Conservation (phyloP, 176 grass and related monocot species). For the Musa schizocarpa region DNA sequence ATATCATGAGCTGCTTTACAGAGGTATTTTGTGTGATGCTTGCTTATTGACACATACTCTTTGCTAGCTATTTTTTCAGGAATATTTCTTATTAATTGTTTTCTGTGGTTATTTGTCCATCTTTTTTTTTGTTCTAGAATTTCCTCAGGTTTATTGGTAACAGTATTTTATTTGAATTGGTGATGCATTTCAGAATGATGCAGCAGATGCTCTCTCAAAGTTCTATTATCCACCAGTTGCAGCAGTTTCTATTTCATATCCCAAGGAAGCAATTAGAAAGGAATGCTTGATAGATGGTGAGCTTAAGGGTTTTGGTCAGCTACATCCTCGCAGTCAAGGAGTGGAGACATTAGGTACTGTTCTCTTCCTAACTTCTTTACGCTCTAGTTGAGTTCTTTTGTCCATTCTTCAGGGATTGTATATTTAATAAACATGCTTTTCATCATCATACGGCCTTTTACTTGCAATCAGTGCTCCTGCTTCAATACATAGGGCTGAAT, state of each 20-base stretch:
- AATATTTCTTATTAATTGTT: background rate
- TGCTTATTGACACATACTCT: background rate
- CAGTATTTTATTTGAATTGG: background rate
- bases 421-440: too few species aligned
- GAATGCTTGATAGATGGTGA: slow-evolving; percentile 78
- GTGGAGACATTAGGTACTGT: slow-evolving; percentile 73
- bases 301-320: slow-evolving; percentile 86
- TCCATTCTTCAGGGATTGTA: background rate
- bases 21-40: background rate
- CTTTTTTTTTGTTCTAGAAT: background rate
- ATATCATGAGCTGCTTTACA: background rate
- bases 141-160: background rate
- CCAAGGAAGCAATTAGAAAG: slow-evolving; percentile 66
- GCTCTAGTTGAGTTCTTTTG: background rate
- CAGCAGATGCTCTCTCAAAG: slow-evolving; percentile 70
- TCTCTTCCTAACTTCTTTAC: background rate
- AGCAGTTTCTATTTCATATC: slow-evolving; percentile 87
- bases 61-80: background rate
- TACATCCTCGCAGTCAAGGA: slow-evolving; percentile 91
- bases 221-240: slow-evolving; percentile 96
- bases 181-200: slow-evolving; percentile 43
- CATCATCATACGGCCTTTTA: too few species aligned
- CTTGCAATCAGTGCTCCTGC: too few species aligned
- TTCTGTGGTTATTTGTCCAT: background rate
- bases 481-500: too few species aligned